Percentiles rank a stretch among this genome's conserved stretches.
Conservation (phyloP, 768 basidiomycete genomes). For the Clavaria fumosa region DNA sequence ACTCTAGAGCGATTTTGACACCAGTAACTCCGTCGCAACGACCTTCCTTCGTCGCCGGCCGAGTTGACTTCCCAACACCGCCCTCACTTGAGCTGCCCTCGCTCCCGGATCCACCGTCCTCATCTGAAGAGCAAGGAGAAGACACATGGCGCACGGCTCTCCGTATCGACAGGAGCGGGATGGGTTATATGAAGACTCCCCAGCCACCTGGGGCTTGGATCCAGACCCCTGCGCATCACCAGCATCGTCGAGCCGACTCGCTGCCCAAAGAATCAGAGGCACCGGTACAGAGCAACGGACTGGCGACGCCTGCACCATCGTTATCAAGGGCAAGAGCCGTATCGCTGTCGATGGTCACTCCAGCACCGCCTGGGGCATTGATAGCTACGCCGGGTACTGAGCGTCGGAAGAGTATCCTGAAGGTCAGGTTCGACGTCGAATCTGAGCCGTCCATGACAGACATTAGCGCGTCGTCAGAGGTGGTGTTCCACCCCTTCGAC, state of each 20-base stretch:
- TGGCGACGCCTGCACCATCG: constrained; percentile 34
- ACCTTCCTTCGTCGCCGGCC: constrained; percentile 25
- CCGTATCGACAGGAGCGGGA: constrained; percentile 13
- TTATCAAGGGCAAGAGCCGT: constrained; percentile 34
- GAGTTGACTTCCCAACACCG: constrained; percentile 41
- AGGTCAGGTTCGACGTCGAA: constrained; percentile 56
- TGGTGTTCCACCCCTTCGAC: background rate
- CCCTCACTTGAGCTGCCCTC: constrained; percentile 52
- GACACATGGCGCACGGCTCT: constrained; percentile 10
- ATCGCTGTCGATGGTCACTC: constrained; percentile 37
- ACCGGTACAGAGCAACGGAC: constrained; percentile 18
- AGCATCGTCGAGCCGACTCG: constrained; percentile 8
- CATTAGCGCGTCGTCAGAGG: background rate
- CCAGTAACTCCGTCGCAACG: constrained; percentile 34
- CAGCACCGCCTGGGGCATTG: constrained; percentile 61
- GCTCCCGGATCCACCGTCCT: constrained; percentile 50
- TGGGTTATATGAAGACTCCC: constrained; percentile 26
- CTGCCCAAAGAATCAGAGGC: constrained; percentile 13
- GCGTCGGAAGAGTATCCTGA: constrained; percentile 40
- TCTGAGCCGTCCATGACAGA: constrained; percentile 9
- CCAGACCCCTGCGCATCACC: constrained; percentile 14
- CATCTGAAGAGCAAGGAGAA: constrained; percentile 31
- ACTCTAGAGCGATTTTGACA: constrained; percentile 9
- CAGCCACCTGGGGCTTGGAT: constrained; percentile 29
- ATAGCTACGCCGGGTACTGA: constrained; percentile 32